Evolutionary conservation across 345 rosid genomes (phyloP).

Genomic region (Euphorbia pulcherrima): DNA sequence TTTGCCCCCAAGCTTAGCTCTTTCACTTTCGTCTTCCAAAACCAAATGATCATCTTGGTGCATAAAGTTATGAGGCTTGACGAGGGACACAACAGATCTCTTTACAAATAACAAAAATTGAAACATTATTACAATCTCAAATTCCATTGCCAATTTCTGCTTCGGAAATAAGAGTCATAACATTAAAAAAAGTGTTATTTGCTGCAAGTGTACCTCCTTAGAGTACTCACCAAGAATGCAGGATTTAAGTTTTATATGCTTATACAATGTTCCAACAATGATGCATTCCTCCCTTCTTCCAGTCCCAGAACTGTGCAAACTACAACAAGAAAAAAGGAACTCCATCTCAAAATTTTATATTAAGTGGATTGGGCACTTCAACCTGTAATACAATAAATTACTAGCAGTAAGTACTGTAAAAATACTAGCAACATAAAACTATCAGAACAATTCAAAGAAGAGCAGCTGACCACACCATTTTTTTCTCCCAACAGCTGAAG

Average conservation of each 20-base stretch:
- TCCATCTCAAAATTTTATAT: constrained; percentile 2
- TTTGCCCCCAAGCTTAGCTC: constrained; percentile 75
- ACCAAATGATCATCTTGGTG: constrained; percentile 74
- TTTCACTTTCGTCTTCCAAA: constrained; percentile 92
- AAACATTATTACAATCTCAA: neutral
- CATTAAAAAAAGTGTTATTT: constrained; percentile 10
- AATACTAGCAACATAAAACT: too few relatives aligned
- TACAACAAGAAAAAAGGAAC: constrained; percentile 20
- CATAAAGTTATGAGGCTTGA: constrained; percentile 77
- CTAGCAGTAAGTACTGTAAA: too few relatives aligned
- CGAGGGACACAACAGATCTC: constrained; percentile 76
- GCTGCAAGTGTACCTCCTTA: constrained; percentile 48
- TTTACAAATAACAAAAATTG: constrained; percentile 31
- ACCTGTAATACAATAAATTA: too few relatives aligned
- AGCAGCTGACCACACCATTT: too few relatives aligned
- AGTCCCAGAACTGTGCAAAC: constrained; percentile 80
- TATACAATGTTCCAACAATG: constrained; percentile 82
- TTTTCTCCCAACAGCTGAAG: too few relatives aligned
- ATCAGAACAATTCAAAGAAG: too few relatives aligned
- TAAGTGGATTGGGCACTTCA: too few relatives aligned
- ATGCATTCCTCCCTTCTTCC: constrained; percentile 79
- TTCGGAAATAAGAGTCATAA: constrained; percentile 4
- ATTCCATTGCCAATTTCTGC: constrained; percentile 10
- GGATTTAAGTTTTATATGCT: constrained; percentile 95
- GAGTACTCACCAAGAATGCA: constrained; percentile 92